These are phyloP conservation scores for Termitomyces sp. DNA, from an alignment of 768 basidiomycete genomes.

Conservation along the genomic window DNA sequence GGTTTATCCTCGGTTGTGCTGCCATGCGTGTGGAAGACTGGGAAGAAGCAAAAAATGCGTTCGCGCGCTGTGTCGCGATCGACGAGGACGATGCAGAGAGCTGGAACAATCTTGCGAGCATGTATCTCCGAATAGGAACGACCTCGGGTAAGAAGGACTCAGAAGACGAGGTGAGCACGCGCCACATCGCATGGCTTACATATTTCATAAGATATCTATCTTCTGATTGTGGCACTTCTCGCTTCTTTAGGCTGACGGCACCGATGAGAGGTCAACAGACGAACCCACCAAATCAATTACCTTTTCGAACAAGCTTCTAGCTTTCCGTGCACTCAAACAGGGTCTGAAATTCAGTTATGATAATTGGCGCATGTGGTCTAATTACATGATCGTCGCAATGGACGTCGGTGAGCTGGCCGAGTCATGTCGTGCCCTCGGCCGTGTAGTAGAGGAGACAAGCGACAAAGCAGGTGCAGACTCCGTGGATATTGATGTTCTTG, in stretches of 20 bases:
- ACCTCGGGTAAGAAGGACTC: slow-evolving; percentile 12
- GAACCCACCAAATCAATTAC: slow-evolving; percentile 35
- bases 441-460: slow-evolving; percentile 77
- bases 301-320: slow-evolving; percentile 78
- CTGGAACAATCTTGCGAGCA: slow-evolving; percentile 96
- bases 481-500: slow-evolving; percentile 86
- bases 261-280: neutral
- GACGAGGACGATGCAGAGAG: slow-evolving; percentile 98
- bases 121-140: slow-evolving; percentile 82
- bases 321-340: slow-evolving; percentile 89
- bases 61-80: slow-evolving; percentile 80
- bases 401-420: slow-evolving; percentile 93
- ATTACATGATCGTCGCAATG: slow-evolving; percentile 92
- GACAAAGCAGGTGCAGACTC: slow-evolving; percentile 43
- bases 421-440: slow-evolving; percentile 75
- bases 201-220: neutral
- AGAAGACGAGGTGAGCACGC: slow-evolving; percentile 18
- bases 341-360: slow-evolving; percentile 82
- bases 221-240: neutral
- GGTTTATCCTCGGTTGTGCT: slow-evolving; percentile 97
- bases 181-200: neutral
- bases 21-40: slow-evolving; percentile 80
- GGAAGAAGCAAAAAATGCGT: slow-evolving; percentile 80
- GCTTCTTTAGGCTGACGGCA: neutral
- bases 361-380: slow-evolving; percentile 98